These are phyloP conservation scores for Blastocystis sp. DNA, from an alignment of 352 stramenopile species.

Conservation along the genomic window DNA sequence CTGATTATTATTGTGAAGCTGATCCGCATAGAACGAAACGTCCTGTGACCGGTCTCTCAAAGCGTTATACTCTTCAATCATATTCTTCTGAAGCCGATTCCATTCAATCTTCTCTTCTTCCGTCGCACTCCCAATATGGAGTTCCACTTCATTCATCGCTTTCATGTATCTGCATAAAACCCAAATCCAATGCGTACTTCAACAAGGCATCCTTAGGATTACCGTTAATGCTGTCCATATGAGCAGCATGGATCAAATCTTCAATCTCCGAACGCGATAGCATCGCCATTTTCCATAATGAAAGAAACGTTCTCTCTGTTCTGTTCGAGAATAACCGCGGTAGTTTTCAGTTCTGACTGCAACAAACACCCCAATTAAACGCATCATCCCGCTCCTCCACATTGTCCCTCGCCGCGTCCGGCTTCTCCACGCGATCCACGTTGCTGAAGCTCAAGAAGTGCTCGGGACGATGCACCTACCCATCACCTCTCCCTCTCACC, in stretches of 20 bases:
- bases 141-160: conserved; percentile 2
- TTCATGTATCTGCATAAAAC: background rate
- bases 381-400: conserved; percentile 32
- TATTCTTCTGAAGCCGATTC: background rate
- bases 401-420: background rate
- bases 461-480: conserved; percentile 30
- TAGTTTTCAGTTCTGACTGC: too few relatives aligned
- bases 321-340: too few relatives aligned
- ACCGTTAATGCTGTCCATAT: background rate
- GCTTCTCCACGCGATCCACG: background rate
- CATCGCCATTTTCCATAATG: background rate
- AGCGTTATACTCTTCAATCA: background rate
- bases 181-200: background rate
- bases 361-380: conserved; percentile 39
- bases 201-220: background rate
- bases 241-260: background rate
- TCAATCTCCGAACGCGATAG: background rate
- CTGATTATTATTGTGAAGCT: background rate
- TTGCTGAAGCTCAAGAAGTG: conserved; percentile 47
- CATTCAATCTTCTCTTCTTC: background rate
- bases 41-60: background rate
- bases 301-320: too few relatives aligned
- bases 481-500: background rate
- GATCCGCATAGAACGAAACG: background rate
- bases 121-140: background rate